Conservation (phyloP, 2,329 filamentous ascomycete species). For the Phialophora expanda region DNA sequence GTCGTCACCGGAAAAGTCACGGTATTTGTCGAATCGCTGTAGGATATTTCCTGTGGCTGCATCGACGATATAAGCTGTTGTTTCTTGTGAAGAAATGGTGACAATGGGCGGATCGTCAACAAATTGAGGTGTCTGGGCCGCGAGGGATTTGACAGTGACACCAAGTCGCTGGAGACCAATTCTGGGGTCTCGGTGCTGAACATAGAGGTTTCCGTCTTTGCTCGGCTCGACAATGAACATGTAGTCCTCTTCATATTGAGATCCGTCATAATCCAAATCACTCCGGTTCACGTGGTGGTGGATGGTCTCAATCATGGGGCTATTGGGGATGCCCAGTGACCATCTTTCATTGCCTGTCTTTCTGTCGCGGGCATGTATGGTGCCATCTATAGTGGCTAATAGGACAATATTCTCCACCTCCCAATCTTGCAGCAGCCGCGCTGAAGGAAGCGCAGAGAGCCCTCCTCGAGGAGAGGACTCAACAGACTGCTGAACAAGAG, state of each 20-base stretch:
- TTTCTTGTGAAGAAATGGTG: constrained; percentile 91
- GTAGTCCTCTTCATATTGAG: constrained; percentile 75
- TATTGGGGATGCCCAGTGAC: constrained; percentile 77
- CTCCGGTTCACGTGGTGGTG: constrained; percentile 76
- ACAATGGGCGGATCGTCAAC: constrained; percentile 77
- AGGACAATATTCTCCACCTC: constrained; percentile 99
- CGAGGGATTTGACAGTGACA: constrained; percentile 71
- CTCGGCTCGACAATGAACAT: constrained; percentile 95
- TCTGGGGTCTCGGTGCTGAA: constrained; percentile 72
- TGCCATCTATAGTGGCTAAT: constrained; percentile 99
- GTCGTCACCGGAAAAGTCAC: constrained; percentile 29
- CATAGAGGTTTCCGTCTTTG: constrained; percentile 82
- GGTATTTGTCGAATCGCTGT: constrained; percentile 73
- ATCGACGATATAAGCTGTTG: constrained; percentile 85
- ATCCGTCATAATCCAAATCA: constrained; percentile 60
- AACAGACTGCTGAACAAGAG: constrained; percentile 73
- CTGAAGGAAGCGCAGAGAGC: constrained; percentile 82
- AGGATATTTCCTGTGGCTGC: constrained; percentile 81
- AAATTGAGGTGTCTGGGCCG: constrained; percentile 78
- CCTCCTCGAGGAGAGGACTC: constrained; percentile 54
- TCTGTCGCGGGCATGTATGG: constrained; percentile 87
- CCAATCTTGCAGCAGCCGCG: constrained; percentile 98
- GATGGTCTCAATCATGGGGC: constrained; percentile 87
- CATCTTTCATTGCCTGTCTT: constrained; percentile 83
- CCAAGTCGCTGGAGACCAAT: constrained; percentile 55